Percentiles rank a stretch among this genome's conserved stretches.
phyloP scores from a whole-genome alignment of 495 filamentous ascomycete species.

The Penicillium goetzii region DNA sequence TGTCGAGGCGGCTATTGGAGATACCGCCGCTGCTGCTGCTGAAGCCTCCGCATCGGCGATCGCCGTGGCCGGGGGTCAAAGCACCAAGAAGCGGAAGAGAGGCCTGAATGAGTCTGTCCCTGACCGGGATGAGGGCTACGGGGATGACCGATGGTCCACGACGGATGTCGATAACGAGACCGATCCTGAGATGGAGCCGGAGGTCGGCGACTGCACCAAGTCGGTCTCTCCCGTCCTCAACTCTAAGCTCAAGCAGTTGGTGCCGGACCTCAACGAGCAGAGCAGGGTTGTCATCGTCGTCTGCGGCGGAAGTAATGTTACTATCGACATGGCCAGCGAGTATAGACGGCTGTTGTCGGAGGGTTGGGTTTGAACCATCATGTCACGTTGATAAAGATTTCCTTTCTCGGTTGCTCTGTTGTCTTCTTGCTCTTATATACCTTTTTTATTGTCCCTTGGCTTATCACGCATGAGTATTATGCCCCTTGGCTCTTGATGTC shows the following conservation, averaged over 20 bases:
- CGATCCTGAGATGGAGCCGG: constrained; percentile 30
- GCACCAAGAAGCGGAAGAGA: constrained; percentile 44
- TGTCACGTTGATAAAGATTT: constrained; percentile 11
- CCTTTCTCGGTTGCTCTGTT: constrained; percentile 8
- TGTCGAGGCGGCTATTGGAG: constrained; percentile 59
- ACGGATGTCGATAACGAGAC: constrained; percentile 36
- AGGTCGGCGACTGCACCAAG: constrained; percentile 14
- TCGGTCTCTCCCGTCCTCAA: constrained; percentile 28
- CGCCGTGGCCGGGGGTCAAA: constrained; percentile 24
- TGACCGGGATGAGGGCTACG: constrained; percentile 44
- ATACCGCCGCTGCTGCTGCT: constrained; percentile 28
- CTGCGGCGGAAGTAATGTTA: constrained; percentile 82
- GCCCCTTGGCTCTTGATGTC: constrained; percentile 1
- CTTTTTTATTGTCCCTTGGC: constrained; percentile 14
- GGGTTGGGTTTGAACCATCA: constrained; percentile 38
- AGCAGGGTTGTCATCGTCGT: constrained; percentile 83
- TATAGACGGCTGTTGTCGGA: constrained; percentile 59
- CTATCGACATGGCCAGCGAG: constrained; percentile 62
- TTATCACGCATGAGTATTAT: constrained; percentile 22
- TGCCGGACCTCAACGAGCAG: constrained; percentile 56
- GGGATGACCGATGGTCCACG: constrained; percentile 44
- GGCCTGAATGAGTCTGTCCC: constrained; percentile 16
- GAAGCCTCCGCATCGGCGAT: constrained; percentile 14
- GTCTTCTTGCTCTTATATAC: constrained; percentile 10
- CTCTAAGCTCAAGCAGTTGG: constrained; percentile 62